phyloP scores from a whole-genome alignment of 108 stramenopile genomes.

The Nitzschia sp. region DNA sequence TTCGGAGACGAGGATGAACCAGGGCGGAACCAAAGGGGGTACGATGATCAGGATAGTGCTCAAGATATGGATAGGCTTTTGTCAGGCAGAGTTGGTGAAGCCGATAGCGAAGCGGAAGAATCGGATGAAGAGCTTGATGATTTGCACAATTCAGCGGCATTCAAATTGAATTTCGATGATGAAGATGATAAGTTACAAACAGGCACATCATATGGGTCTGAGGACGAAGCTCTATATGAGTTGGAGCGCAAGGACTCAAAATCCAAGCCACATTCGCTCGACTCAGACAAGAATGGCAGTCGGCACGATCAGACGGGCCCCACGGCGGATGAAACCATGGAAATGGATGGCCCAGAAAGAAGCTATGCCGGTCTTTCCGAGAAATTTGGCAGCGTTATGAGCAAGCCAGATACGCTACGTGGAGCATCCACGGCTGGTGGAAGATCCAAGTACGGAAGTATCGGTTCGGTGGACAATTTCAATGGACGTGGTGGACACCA shows the following conservation, averaged over 20 bases:
- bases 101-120: constrained; percentile 8
- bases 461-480: constrained; percentile 10
- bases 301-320: constrained; percentile 5
- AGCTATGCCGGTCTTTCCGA: constrained; percentile 19
- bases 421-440: background rate
- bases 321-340: constrained; percentile 23
- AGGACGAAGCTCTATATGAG: background rate
- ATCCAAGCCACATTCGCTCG: background rate
- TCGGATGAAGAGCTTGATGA: background rate
- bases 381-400: constrained; percentile 20
- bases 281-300: constrained; percentile 2
- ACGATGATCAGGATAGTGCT: background rate
- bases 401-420: constrained; percentile 30
- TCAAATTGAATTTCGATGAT: constrained; percentile 11
- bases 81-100: background rate
- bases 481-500: constrained; percentile 4
- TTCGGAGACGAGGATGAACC: constrained; percentile 1
- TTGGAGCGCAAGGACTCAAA: constrained; percentile 1
- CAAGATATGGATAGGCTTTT: background rate
- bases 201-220: background rate
- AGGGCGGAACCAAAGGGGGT: background rate
- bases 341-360: constrained; percentile 17
- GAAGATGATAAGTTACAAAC: constrained; percentile 4
- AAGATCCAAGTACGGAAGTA: background rate
- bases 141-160: constrained; percentile 3